Evolutionary conservation across 768 basidiomycete species (phyloP).

Genomic region (Collybiopsis confluens): DNA sequence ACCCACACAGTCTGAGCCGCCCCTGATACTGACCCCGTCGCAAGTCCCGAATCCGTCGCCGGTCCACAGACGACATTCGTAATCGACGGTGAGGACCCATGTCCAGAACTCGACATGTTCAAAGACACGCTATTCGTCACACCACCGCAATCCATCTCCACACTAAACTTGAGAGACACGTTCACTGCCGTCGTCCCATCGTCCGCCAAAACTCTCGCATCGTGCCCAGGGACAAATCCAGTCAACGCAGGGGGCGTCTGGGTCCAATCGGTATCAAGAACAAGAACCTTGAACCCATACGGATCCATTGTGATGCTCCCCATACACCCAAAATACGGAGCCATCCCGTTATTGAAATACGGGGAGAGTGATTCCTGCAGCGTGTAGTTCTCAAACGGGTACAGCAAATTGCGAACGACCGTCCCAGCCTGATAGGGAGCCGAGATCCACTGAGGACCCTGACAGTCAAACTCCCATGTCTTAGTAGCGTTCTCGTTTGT

Average conservation of each 20-base stretch:
- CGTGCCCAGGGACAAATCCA: constrained; percentile 83
- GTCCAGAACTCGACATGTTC: constrained; percentile 65
- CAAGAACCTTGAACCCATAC: constrained; percentile 79
- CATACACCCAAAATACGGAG: constrained; percentile 78
- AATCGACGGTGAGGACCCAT: constrained; percentile 51
- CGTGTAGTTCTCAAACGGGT: constrained; percentile 77
- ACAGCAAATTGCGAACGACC: constrained; percentile 68
- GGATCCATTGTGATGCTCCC: constrained; percentile 58
- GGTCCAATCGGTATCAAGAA: constrained; percentile 65
- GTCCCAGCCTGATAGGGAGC: constrained; percentile 67
- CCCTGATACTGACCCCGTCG: constrained; percentile 46
- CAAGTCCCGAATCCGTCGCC: constrained; percentile 45
- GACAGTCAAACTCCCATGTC: constrained; percentile 66
- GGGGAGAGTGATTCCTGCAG: constrained; percentile 64
- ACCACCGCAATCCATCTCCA: constrained; percentile 66
- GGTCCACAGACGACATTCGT: constrained; percentile 42
- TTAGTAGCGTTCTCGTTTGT: constrained; percentile 79
- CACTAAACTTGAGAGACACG: constrained; percentile 77
- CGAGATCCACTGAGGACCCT: constrained; percentile 61
- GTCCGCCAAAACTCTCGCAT: constrained; percentile 57
- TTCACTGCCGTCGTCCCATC: constrained; percentile 49
- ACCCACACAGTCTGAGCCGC: constrained; percentile 57
- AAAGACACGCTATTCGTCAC: constrained; percentile 62
- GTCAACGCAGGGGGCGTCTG: constrained; percentile 70
- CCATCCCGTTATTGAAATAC: constrained; percentile 50